A percentile compares a stretch with the other conserved stretches of the same genome.
phyloP scores from a whole-genome alignment of 73 alveolate genomes.

The Blepharisma stoltei region DNA sequence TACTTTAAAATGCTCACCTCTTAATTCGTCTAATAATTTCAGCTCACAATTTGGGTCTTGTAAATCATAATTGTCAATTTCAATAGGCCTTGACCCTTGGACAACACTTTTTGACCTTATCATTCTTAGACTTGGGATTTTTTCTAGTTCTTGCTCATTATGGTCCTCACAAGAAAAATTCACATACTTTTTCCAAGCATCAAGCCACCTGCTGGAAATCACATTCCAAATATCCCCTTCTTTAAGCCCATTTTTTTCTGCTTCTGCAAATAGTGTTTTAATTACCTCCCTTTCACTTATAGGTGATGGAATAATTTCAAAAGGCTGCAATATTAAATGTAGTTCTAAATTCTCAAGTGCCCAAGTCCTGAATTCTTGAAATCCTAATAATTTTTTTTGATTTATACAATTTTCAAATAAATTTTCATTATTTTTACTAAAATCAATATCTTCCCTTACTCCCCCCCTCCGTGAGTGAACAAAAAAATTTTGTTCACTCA shows the following conservation, averaged over 20 bases:
- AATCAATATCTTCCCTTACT: too few species aligned
- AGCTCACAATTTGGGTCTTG: background rate
- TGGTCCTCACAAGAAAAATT: background rate
- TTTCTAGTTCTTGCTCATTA: background rate
- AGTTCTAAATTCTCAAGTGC: slow-evolving; percentile 50
- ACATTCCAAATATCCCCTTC: slow-evolving; percentile 25
- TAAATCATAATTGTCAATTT: background rate
- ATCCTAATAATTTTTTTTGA: background rate
- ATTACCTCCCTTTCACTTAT: slow-evolving; percentile 55
- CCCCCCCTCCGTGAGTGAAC: too few species aligned
- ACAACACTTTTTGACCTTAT: background rate
- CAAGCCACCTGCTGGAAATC: background rate
- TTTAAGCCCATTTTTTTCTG: slow-evolving; percentile 1
- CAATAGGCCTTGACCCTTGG: slow-evolving; percentile 27
- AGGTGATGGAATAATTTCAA: slow-evolving; percentile 71
- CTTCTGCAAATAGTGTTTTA: slow-evolving; percentile 30
- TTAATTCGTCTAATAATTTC: background rate
- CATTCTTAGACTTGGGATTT: background rate
- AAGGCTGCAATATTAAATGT: slow-evolving; percentile 33
- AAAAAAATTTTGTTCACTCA: too few species aligned
- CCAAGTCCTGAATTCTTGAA: slow-evolving; percentile 43
- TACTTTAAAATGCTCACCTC: background rate
- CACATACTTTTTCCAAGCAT: slow-evolving; percentile 20
- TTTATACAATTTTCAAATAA: too few species aligned
- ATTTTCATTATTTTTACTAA: too few species aligned